Evolutionary conservation across 2,329 filamentous ascomycete species (phyloP).

Genomic region (Ophiostoma perfectum): DNA sequence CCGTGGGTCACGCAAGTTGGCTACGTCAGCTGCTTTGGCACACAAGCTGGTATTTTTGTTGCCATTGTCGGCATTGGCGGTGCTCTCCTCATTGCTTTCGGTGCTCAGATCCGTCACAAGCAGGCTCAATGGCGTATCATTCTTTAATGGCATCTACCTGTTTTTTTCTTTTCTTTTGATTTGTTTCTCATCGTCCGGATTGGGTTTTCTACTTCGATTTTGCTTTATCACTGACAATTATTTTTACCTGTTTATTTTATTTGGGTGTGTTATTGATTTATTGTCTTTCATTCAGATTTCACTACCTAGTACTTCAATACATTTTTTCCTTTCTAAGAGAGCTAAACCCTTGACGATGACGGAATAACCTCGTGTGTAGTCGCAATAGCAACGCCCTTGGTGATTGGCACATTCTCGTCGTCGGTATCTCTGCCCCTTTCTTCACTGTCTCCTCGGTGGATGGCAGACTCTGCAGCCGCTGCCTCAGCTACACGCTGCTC

Average conservation of each 20-base stretch:
- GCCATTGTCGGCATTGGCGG: background rate
- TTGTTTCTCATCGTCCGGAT: too few species aligned
- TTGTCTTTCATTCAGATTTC: background rate
- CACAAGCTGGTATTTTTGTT: background rate
- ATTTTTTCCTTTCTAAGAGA: too few species aligned
- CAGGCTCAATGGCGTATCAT: background rate
- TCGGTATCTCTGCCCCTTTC: background rate
- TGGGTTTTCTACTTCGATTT: too few species aligned
- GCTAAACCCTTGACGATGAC: background rate
- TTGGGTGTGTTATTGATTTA: background rate
- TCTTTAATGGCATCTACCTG: background rate
- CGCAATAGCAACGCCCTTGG: background rate
- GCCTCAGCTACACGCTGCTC: background rate
- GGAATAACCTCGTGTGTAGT: background rate
- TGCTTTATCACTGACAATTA: background rate
- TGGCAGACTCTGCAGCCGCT: background rate
- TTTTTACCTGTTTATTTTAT: background rate
- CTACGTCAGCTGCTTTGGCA: background rate
- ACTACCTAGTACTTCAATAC: background rate
- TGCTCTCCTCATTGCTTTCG: background rate
- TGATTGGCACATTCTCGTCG: background rate
- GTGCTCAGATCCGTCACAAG: background rate
- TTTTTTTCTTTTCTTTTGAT: too few species aligned
- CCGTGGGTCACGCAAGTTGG: constrained; percentile 34
- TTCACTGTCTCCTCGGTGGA: background rate